Percentiles rank a stretch among this genome's conserved stretches.
These are phyloP conservation scores for Aspergillus sclerotialis DNA, from an alignment of 2,329 filamentous ascomycete species.

Conservation along the genomic window DNA sequence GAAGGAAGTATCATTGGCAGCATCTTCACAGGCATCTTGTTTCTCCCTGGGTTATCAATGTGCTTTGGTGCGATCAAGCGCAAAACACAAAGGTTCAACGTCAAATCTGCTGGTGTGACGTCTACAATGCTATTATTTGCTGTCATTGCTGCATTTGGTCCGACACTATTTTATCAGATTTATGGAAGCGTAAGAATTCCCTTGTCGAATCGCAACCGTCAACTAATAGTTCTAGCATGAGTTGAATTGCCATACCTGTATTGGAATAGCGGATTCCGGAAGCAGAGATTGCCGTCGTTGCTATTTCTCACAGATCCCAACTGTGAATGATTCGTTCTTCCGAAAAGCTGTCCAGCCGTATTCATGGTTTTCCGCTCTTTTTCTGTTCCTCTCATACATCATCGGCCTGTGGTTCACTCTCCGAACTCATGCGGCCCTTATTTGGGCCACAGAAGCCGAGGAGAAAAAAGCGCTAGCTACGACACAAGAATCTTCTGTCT, in stretches of 20 bases:
- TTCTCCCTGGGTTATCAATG: constrained; percentile 93
- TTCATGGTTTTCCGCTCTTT: constrained; percentile 76
- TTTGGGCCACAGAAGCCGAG: constrained; percentile 82
- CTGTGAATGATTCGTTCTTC: constrained; percentile 82
- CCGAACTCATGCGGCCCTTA: constrained; percentile 89
- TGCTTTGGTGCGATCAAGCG: constrained; percentile 96
- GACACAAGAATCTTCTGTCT: constrained; percentile 21
- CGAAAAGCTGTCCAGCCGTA: constrained; percentile 86
- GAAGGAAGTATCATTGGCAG: constrained; percentile 97
- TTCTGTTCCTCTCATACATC: constrained; percentile 86
- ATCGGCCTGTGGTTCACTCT: constrained; percentile 95
- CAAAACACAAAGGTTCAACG: constrained; percentile 98
- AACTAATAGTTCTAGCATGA: constrained; percentile 59
- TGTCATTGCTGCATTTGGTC: constrained; percentile 88
- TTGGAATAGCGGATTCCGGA: constrained; percentile 43
- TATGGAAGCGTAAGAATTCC: constrained; percentile 68
- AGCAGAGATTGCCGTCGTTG: constrained; percentile 76
- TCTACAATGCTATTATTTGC: constrained; percentile 98
- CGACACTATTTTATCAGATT: constrained; percentile 96
- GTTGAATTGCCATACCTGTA: constrained; percentile 67
- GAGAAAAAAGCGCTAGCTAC: constrained; percentile 57
- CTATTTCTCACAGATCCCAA: constrained; percentile 84
- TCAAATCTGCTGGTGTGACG: constrained; percentile 89
- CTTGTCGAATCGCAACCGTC: not conserved
- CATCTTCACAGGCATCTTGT: constrained; percentile 93